Evolutionary conservation across 148 eudicot genomes (phyloP), one percentile per base, ranked within the genome.

Genomic region (Silene conica): DNA sequence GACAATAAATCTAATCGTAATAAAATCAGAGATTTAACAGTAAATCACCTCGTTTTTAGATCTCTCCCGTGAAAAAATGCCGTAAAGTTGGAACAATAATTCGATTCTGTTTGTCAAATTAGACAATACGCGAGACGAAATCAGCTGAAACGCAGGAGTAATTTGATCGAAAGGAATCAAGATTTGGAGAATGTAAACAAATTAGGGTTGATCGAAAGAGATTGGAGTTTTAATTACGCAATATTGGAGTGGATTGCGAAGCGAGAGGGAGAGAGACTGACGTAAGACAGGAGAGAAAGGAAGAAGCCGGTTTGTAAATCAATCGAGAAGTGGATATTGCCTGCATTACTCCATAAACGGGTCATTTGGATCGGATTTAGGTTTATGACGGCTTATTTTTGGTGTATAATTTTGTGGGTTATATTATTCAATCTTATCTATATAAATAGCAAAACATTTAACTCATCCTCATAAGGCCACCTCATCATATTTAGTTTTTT

Each of bases 1-100:
- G 71, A 62, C 80, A 79, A 18, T 38, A 58, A 6, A 18, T 48
- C 45, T 10, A 19, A 19, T 67, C 26, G 70, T 13, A 64, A 64
- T 8, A 34, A 41, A 67, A 67, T 43, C 70, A 67, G 16, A 67
- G 55, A 67, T 67, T 15, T 67, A 21, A 77, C 84, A 74, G 81
- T 81, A 75, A 75, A 83, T 70, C 69, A 70, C 60, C n/a, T 38
- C 19, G 60, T 66, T 9, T 43, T 72, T 63, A 77, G 79, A 80
- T 73, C 84, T 72, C 79, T 64, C 61, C 19, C 21, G 13, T 1
- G n/a, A 9, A 65, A 65, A 34, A 34, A 34, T 1, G 48, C 28
- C 68, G 22, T 21, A 34, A 65, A 34, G 4, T 16, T 38, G 48
- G 20, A n/a, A 18, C 43, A 28, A 38, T 38, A 3, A 65, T 16